phyloP scores from a whole-genome alignment of 2,329 filamentous ascomycete species.

The Fusarium falciforme region DNA sequence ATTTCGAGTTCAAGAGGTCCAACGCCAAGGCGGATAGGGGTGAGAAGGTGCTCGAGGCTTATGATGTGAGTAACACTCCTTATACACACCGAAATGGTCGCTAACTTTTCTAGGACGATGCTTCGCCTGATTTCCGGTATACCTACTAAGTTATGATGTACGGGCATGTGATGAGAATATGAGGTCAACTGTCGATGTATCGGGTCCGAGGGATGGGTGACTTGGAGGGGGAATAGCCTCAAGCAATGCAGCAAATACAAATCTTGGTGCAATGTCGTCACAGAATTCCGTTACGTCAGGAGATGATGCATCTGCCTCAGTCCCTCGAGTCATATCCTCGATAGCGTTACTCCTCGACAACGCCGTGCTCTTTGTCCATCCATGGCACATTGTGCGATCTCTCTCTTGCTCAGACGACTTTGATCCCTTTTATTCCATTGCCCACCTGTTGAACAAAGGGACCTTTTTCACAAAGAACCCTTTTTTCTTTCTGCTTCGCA shows the following conservation, averaged over 20 bases:
- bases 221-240: background rate
- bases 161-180: background rate
- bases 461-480: background rate
- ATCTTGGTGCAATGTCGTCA: constrained; percentile 24
- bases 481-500: background rate
- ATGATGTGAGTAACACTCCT: constrained; percentile 56
- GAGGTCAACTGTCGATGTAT: constrained; percentile 6
- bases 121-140: constrained; percentile 49
- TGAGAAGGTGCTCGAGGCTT: constrained; percentile 62
- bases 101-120: constrained; percentile 40
- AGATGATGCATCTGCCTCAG: constrained; percentile 8
- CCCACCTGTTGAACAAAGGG: background rate
- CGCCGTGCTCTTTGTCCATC: constrained; percentile 33
- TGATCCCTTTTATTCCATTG: background rate
- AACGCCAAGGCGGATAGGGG: constrained; percentile 65
- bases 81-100: constrained; percentile 5
- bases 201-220: background rate
- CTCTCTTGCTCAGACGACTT: constrained; percentile 7
- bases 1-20: constrained; percentile 54
- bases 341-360: constrained; percentile 31
- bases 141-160: constrained; percentile 44
- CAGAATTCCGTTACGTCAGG: constrained; percentile 10
- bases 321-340: constrained; percentile 14
- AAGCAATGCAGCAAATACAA: background rate
- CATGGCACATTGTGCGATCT: constrained; percentile 35